Evolutionary conservation across 352 stramenopile genomes (phyloP), one percentile per base, ranked within the genome.

Genomic region (Globisporangium paddicum): DNA sequence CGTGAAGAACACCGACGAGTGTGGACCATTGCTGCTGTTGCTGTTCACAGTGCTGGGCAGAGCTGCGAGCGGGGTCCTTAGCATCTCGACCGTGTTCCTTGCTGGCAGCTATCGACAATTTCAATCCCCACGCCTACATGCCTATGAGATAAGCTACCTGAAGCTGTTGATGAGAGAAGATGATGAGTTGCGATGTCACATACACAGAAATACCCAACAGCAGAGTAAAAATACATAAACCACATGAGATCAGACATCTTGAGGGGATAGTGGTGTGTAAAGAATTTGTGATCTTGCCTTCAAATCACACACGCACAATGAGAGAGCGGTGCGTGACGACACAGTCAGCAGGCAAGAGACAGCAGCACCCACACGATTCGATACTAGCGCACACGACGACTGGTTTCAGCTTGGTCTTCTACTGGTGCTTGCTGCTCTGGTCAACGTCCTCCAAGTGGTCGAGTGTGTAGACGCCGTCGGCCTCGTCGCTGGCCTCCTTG

Each of bases 381-480:
- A n/a, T n/a, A n/a, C 38, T 19, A 19, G 38, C 38, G 18, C 38
- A 5, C 19, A 7, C 5, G 11, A 16, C 9, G 16, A 40, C 38
- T 44, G 14, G 38, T 28, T 7, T 32, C 53, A 58, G 55, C 28
- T 64, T 19, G 62, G 34, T 55, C 34, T 58, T 55, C 26, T 32
- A n/a, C n/a, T n/a, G n/a, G n/a, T n/a, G 64, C 51, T 38, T 50
- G 26, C 25, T 50, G 26, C 30, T 71, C 53, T 64, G 55, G 58
- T 63, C 49, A 26, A 73, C 44, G 10, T 76, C 52, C 52, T 87
- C 72, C 7, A 81, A 48, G 53, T 34, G 77, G 71, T 93, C 83
- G 58, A 93, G 76, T 54, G 74, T 89, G 68, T 88, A 92, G 55
- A 63, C 16, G 18, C 30, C 55, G 2, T 41, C 53, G 7, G 63